These are phyloP conservation scores for Xanthoconium stramineum DNA, from an alignment of 768 basidiomycete genomes.

Conservation along the genomic window DNA sequence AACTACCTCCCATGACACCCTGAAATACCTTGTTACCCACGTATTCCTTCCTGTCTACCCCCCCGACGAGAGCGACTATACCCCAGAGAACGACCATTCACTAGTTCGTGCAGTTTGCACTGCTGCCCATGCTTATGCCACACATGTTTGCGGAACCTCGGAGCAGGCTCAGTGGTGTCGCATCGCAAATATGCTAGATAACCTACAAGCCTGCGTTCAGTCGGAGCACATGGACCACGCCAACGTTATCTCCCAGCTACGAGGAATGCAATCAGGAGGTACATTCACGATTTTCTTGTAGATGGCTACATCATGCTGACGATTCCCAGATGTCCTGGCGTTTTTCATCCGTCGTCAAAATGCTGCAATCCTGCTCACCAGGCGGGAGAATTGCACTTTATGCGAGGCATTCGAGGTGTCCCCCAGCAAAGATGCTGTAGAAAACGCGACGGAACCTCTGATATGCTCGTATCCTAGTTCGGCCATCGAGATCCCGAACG, in stretches of 20 bases:
- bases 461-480: conserved; percentile 24
- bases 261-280: not conserved
- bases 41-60: not conserved
- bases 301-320: not conserved
- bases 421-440: conserved; percentile 26
- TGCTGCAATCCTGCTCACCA: conserved; percentile 38
- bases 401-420: conserved; percentile 21
- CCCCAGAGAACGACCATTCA: not conserved
- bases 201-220: not conserved
- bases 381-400: conserved; percentile 13
- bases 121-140: not conserved
- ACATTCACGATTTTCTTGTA: not conserved
- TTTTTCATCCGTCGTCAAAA: conserved; percentile 42
- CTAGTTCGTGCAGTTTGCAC: not conserved
- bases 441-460: conserved; percentile 24
- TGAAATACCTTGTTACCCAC: not conserved
- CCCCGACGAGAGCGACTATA: not conserved
- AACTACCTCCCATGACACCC: too few relatives aligned
- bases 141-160: not conserved
- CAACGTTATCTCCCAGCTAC: not conserved
- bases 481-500: conserved; percentile 10
- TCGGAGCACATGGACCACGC: not conserved
- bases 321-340: conserved; percentile 31
- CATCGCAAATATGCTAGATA: not conserved
- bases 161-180: not conserved